These are phyloP conservation scores for Psophocarpus tetragonolobus DNA, from an alignment of 306 rosid genomes.

Conservation along the genomic window DNA sequence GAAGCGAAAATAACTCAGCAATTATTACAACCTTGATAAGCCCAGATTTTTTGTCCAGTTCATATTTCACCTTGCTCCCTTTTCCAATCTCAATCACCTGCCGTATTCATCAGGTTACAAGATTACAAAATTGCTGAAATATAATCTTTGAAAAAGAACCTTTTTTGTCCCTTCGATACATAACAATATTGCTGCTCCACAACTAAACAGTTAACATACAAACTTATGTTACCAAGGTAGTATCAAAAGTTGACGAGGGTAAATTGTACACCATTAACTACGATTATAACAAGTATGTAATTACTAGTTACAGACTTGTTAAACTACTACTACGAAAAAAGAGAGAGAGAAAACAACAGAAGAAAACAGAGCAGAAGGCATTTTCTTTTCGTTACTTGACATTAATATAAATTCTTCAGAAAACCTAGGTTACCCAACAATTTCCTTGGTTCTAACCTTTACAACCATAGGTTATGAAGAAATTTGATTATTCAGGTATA, in stretches of 20 bases:
- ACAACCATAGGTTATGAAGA: not conserved
- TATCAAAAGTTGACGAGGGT: not conserved
- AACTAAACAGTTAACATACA: not conserved
- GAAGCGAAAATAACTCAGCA: not conserved
- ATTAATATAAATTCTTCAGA: not conserved
- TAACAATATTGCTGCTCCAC: not conserved
- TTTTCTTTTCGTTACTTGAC: not conserved
- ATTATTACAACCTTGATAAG: constrained; percentile 63
- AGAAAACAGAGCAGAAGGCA: not conserved
- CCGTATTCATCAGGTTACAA: constrained; percentile 35
- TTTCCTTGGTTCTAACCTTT: not conserved
- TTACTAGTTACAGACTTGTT: no score
- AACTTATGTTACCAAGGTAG: not conserved
- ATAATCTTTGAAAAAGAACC: not conserved
- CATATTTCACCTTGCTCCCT: constrained; percentile 95
- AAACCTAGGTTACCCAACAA: not conserved
- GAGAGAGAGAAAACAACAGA: not conserved
- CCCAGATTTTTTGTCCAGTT: constrained; percentile 90
- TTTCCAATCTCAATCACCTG: constrained; percentile 87
- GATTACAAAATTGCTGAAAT: constrained; percentile 5
- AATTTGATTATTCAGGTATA: not conserved
- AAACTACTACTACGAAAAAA: no score
- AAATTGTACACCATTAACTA: not conserved
- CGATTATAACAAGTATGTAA: not conserved
- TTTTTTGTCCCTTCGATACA: not conserved